phyloP scores from a whole-genome alignment of 2,329 filamentous ascomycete genomes.

The Fusarium sp. region DNA sequence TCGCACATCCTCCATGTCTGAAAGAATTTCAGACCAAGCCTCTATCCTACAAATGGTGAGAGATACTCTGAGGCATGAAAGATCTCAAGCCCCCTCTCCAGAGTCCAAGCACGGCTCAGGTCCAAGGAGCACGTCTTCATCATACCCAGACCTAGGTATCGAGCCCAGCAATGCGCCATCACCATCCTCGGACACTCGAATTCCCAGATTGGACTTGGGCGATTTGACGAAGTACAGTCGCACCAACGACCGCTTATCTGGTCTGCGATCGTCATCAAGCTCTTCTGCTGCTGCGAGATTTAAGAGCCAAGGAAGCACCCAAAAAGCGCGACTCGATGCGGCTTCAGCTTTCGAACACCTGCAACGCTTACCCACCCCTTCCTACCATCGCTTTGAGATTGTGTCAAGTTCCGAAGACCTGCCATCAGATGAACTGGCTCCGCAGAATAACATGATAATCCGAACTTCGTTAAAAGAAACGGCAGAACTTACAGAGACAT shows the following conservation, averaged over 20 bases:
- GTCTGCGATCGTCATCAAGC: conserved; percentile 47
- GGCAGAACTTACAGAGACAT: not conserved
- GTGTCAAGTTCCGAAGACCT: conserved; percentile 46
- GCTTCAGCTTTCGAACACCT: conserved; percentile 43
- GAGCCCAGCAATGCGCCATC: conserved; percentile 44
- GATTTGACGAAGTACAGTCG: conserved; percentile 49
- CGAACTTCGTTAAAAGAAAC: not conserved
- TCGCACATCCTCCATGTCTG: not conserved
- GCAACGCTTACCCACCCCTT: conserved; percentile 39
- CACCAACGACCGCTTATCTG: conserved; percentile 48
- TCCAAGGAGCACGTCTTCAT: conserved; percentile 50
- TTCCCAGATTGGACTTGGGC: conserved; percentile 46
- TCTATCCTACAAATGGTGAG: conserved; percentile 34
- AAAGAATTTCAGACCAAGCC: conserved; percentile 34
- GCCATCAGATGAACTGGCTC: conserved; percentile 22
- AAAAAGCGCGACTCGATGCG: conserved; percentile 45
- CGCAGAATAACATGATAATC: conserved; percentile 10
- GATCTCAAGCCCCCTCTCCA: conserved; percentile 27
- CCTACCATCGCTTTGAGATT: conserved; percentile 47
- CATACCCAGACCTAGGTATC: conserved; percentile 47
- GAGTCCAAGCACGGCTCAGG: conserved; percentile 4
- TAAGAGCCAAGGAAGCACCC: conserved; percentile 28
- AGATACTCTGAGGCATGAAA: conserved; percentile 20
- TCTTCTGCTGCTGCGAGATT: conserved; percentile 27
- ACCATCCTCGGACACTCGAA: conserved; percentile 40